phyloP scores from a whole-genome alignment of 1,284 basidiomycete genomes.

The Sporisorium scitamineum region DNA sequence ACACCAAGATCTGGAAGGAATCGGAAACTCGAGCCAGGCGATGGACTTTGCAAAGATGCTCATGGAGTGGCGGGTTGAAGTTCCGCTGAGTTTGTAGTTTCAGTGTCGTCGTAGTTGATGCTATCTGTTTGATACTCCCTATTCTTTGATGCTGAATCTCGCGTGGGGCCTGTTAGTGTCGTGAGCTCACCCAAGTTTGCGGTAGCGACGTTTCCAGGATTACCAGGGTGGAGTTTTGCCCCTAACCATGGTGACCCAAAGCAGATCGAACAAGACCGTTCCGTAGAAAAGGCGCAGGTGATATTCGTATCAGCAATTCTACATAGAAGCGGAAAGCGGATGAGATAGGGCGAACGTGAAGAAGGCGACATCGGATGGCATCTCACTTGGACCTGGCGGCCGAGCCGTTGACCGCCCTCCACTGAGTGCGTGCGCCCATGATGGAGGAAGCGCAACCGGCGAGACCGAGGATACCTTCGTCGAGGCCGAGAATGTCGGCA shows the following conservation, averaged over 20 bases:
- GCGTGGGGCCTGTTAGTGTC: too few species aligned
- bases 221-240: too few species aligned
- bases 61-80: constrained; percentile 41
- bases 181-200: too few species aligned
- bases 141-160: not conserved
- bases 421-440: constrained; percentile 67
- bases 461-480: constrained; percentile 77
- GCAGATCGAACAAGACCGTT: too few species aligned
- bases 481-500: constrained; percentile 81
- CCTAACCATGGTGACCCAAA: too few species aligned
- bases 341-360: not conserved
- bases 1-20: constrained; percentile 42
- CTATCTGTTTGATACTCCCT: not conserved
- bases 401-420: constrained; percentile 66
- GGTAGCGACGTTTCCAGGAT: too few species aligned
- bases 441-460: constrained; percentile 64
- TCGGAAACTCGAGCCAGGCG: constrained; percentile 33
- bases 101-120: not conserved
- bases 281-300: constrained; percentile 7
- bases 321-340: not conserved
- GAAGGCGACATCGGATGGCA: not conserved
- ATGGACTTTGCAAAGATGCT: constrained; percentile 52
- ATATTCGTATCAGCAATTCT: constrained; percentile 11
- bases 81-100: constrained; percentile 19
- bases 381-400: constrained; percentile 57